Evolutionary conservation across 2,329 filamentous ascomycete species (phyloP), one percentile per base, ranked within the genome.

Genomic region (Macrophomina pseudophaseolina): DNA sequence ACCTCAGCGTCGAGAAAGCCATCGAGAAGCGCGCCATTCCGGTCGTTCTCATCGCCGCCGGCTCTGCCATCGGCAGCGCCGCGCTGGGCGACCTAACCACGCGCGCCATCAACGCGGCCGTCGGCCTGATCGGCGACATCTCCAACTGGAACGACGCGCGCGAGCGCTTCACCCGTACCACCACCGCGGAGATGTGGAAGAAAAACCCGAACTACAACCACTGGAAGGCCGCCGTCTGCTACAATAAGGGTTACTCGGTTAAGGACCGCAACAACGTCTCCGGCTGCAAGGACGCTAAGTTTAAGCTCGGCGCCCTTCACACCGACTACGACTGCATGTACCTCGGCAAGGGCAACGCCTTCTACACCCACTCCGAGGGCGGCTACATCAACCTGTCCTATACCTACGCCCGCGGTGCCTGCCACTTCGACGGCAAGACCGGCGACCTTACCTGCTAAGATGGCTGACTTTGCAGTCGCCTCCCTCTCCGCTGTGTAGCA

Each of bases 371-470:
- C 6, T 11, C 9, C 28, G 48, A 52, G 4, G 48, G 48, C 11
- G 48, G 48, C 28, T 52, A 52, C 48, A 52, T 52, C 48, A 52
- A 52, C 48, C 48, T 32, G 48, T 52, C 23, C 48, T 52, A 32
- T 23, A 52, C 23, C 48, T 32, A 48, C 44, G 16, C 16, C 16
- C 14, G 44, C 16, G 44, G 44, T 16, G 23, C 48, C 28, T 52
- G 28, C 48, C 30, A 18, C 11, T 52, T 12, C 28, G 48, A 52
- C 16, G 28, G 48, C 23, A 52, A 16, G 23, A 52, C 48, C 23
- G 48, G 48, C 4, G 48, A 52, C 5, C 48, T 52, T 5, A 52
- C 18, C 28, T 52, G 48, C 48, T 48, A 48, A 23, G 23, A 23
- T 23, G 23, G 23, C 23, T 23, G 23, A 23, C 23, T 23, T 23